These are phyloP conservation scores for Prunus mume DNA, from an alignment of 306 rosid species.

Conservation along the genomic window DNA sequence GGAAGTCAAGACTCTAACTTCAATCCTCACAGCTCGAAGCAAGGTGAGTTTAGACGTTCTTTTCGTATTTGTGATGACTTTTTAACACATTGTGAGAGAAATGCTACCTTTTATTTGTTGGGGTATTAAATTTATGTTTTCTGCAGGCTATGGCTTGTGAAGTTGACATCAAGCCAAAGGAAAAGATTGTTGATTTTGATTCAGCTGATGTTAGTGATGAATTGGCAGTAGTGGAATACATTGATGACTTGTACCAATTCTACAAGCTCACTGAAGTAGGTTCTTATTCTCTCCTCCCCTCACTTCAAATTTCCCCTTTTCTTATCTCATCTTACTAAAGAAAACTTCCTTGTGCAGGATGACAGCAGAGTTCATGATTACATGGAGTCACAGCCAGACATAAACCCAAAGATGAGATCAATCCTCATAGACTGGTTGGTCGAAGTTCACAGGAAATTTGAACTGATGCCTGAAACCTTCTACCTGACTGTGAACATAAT, in stretches of 20 bases:
- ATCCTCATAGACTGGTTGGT: slow-evolving; percentile 82
- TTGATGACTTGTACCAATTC: slow-evolving; percentile 64
- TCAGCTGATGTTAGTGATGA: slow-evolving; percentile 54
- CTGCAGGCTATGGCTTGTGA: slow-evolving; percentile 62
- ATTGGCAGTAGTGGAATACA: slow-evolving; percentile 65
- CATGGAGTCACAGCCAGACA: slow-evolving; percentile 58
- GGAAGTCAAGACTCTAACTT: slow-evolving; percentile 48
- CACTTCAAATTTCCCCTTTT: background rate
- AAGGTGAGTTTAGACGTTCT: slow-evolving; percentile 32
- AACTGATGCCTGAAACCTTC: slow-evolving; percentile 76
- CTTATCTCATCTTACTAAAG: slow-evolving; percentile 3
- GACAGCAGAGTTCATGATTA: slow-evolving; percentile 55
- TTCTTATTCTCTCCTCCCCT: background rate
- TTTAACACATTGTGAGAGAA: background rate
- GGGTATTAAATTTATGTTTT: background rate
- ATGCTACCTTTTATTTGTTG: background rate
- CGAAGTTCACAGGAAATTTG: slow-evolving; percentile 77
- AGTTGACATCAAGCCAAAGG: slow-evolving; percentile 32
- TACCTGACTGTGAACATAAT: slow-evolving; percentile 65
- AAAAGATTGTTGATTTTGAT: slow-evolving; percentile 48
- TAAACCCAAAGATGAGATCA: slow-evolving; percentile 74
- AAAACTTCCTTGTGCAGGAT: slow-evolving; percentile 32
- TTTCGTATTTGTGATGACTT: background rate
- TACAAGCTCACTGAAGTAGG: slow-evolving; percentile 63
- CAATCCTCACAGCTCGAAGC: slow-evolving; percentile 78